phyloP scores from a whole-genome alignment of 257 asterid genomes.

The Craterostigma plantagineum region DNA sequence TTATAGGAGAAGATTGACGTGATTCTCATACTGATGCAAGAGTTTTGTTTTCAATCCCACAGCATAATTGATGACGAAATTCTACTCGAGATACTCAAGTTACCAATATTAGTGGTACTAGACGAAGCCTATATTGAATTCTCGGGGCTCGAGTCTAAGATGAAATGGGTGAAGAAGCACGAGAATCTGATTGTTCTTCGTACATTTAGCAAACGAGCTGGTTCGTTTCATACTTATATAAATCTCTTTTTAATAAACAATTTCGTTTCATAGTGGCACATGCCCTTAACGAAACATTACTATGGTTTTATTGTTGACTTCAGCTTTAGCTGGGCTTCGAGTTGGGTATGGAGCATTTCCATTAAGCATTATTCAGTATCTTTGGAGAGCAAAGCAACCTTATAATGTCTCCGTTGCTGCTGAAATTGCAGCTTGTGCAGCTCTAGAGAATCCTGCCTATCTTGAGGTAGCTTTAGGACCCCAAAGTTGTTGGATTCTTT shows the following conservation, averaged over 20 bases:
- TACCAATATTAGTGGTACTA: constrained; percentile 79
- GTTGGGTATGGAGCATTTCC: constrained; percentile 98
- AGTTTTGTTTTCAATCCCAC: constrained; percentile 10
- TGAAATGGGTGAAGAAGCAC: constrained; percentile 92
- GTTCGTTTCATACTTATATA: constrained; percentile 14
- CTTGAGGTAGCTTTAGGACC: constrained; percentile 44
- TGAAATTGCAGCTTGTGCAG: constrained; percentile 94
- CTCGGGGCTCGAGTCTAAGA: constrained; percentile 72
- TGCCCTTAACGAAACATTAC: not conserved
- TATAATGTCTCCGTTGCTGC: constrained; percentile 98
- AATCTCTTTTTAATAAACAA: not conserved
- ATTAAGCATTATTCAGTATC: constrained; percentile 63
- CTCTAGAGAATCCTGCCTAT: constrained; percentile 58
- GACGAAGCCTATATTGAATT: constrained; percentile 96
- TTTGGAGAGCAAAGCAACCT: constrained; percentile 98
- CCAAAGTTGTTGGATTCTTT: not conserved
- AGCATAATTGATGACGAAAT: constrained; percentile 68
- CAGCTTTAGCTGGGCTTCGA: constrained; percentile 93
- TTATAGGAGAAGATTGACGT: too few relatives aligned
- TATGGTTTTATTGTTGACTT: constrained; percentile 10
- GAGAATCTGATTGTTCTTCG: constrained; percentile 94
- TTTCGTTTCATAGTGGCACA: too few relatives aligned
- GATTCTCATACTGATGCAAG: too few relatives aligned
- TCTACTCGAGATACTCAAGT: constrained; percentile 48
- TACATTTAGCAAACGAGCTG: constrained; percentile 97